A percentile compares a stretch with the other conserved stretches of the same genome.
These are phyloP conservation scores for Wakefieldia striispora DNA, from an alignment of 768 basidiomycete genomes.

Conservation along the genomic window DNA sequence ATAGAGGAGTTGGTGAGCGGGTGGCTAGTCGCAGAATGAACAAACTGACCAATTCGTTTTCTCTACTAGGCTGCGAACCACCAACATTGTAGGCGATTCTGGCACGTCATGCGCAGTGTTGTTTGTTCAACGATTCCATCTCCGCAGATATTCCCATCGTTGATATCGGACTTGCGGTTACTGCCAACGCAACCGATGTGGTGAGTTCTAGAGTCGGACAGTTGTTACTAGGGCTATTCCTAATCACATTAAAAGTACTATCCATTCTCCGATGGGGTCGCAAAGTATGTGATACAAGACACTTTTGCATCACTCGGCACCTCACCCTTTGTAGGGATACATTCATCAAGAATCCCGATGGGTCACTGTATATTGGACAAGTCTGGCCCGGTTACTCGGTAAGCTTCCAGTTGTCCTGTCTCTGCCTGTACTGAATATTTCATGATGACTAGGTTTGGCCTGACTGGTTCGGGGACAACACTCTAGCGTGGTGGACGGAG, in stretches of 20 bases:
- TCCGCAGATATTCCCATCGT: conserved; percentile 62
- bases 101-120: too few species aligned
- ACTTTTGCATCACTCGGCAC: background rate
- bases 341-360: conserved; percentile 73
- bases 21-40: conserved; percentile 13
- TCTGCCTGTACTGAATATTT: too few species aligned
- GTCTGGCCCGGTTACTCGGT: conserved; percentile 79
- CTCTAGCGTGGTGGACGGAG: conserved; percentile 56
- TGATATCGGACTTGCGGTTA: conserved; percentile 57
- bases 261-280: conserved; percentile 60
- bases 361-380: conserved; percentile 65
- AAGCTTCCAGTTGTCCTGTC: conserved; percentile 3
- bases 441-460: conserved; percentile 48
- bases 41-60: background rate
- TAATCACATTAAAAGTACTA: conserved; percentile 45
- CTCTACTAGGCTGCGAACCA: conserved; percentile 21
- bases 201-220: too few species aligned
- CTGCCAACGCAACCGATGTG: conserved; percentile 54
- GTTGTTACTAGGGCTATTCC: too few species aligned
- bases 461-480: conserved; percentile 55
- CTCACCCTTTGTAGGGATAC: conserved; percentile 42
- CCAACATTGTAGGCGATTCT: conserved; percentile 18
- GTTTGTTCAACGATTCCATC: background rate
- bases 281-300: conserved; percentile 40
- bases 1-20: conserved; percentile 53